phyloP scores from a whole-genome alignment of 345 rosid genomes.

The Arabis hirsuta region DNA sequence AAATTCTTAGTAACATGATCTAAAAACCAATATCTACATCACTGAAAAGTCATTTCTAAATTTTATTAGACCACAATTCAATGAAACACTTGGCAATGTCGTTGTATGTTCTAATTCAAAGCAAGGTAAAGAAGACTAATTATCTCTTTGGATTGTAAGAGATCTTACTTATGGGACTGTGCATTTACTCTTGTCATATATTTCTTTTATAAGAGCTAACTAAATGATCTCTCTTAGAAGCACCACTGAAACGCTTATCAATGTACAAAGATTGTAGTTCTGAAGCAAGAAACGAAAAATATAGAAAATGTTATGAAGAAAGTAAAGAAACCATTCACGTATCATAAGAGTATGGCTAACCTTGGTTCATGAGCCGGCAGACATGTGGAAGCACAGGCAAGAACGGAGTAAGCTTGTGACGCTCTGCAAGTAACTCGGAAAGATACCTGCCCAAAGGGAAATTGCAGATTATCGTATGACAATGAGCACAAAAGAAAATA shows the following conservation, averaged over 20 bases:
- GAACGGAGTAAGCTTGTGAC: conserved; percentile 75
- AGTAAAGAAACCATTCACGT: conserved; percentile 17
- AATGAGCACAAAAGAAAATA: conserved; percentile 26
- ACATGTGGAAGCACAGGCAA: conserved; percentile 71
- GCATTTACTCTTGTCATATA: conserved; percentile 1
- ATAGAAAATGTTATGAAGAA: conserved; percentile 10
- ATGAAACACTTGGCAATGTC: not conserved
- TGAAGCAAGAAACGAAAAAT: conserved; percentile 12
- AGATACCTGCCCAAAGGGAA: conserved; percentile 64
- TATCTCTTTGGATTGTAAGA: conserved; percentile 21
- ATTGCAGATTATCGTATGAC: conserved; percentile 1
- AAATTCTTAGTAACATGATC: conserved; percentile 5
- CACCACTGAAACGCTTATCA: conserved; percentile 16
- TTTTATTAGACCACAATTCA: conserved; percentile 11
- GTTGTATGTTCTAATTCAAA: not conserved
- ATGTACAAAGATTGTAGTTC: not conserved
- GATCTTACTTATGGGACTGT: not conserved
- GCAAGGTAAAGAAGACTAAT: conserved; percentile 6
- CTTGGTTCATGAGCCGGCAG: conserved; percentile 76
- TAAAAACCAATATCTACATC: conserved; percentile 5
- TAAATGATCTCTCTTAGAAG: conserved; percentile 2
- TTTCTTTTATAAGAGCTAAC: conserved; percentile 21
- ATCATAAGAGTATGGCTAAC: conserved; percentile 50
- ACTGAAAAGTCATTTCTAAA: conserved; percentile 17
- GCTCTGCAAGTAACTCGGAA: conserved; percentile 77